Percentiles rank a stretch among this genome's conserved stretches.
These are phyloP conservation scores for Acer saccharum DNA, from an alignment of 345 rosid species.

Conservation along the genomic window DNA sequence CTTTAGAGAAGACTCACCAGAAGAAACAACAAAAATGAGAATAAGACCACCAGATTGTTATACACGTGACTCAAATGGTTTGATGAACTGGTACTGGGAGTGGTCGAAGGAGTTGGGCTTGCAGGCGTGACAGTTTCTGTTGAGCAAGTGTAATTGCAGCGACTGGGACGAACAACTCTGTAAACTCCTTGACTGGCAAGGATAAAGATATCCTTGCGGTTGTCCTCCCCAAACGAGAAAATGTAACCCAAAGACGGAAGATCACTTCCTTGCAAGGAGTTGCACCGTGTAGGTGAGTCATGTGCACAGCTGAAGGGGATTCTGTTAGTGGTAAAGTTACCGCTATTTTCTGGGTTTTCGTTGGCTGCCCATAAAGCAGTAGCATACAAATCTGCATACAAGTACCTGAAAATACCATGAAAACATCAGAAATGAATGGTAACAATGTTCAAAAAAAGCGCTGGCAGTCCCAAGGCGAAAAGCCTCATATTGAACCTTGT, in stretches of 20 bases:
- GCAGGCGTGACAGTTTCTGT: constrained; percentile 55
- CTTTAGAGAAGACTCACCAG: constrained; percentile 35
- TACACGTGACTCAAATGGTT: constrained; percentile 15
- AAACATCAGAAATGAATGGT: neutral
- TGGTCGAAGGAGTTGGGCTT: constrained; percentile 42
- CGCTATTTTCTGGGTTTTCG: constrained; percentile 74
- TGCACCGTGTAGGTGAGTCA: constrained; percentile 74
- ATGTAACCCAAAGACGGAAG: constrained; percentile 67
- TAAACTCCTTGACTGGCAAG: constrained; percentile 74
- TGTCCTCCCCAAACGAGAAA: constrained; percentile 86
- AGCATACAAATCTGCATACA: constrained; percentile 85
- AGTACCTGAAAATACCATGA: constrained; percentile 54
- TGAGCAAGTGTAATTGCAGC: constrained; percentile 75
- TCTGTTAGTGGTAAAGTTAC: constrained; percentile 57
- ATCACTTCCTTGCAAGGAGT: constrained; percentile 46
- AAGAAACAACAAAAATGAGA: constrained; percentile 46
- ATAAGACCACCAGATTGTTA: constrained; percentile 27
- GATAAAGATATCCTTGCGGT: constrained; percentile 67
- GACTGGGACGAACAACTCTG: constrained; percentile 81
- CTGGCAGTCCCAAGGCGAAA: neutral
- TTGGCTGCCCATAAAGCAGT: constrained; percentile 65
- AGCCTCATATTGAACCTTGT: neutral
- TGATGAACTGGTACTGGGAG: constrained; percentile 48
- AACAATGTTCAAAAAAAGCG: neutral
- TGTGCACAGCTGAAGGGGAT: constrained; percentile 65